A percentile compares a stretch with the other conserved stretches of the same genome.
Conservation (phyloP, 768 basidiomycete species). For the Saitozyma podzolica region DNA sequence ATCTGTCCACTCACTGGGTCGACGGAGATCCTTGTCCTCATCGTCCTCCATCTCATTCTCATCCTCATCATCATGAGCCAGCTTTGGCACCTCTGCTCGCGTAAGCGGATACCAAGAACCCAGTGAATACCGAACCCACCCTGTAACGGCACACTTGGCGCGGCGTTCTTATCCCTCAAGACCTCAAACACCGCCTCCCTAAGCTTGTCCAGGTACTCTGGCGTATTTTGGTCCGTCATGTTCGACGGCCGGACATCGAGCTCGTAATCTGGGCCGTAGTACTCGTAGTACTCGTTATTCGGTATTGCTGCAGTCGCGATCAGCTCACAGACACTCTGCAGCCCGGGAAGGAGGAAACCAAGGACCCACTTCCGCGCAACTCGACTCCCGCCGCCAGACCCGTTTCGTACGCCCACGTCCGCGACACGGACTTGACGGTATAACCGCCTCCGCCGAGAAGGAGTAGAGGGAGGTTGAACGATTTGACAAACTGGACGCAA, state of each 20-base stretch:
- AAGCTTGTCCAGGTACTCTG: conserved; percentile 88
- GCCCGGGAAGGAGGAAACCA: not conserved
- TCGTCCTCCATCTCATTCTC: conserved; percentile 77
- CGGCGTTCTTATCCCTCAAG: conserved; percentile 76
- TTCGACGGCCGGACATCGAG: conserved; percentile 93
- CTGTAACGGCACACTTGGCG: conserved; percentile 89
- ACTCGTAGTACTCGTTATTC: conserved; percentile 98
- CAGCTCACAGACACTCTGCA: not conserved
- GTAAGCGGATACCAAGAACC: not conserved
- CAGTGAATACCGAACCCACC: conserved; percentile 56
- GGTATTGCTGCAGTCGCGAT: conserved; percentile 70
- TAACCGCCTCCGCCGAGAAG: conserved; percentile 96
- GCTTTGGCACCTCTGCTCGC: conserved; percentile 70
- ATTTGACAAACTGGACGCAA: conserved; percentile 95
- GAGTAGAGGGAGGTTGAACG: conserved; percentile 89
- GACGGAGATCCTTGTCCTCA: conserved; percentile 71
- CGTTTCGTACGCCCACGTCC: conserved; percentile 97
- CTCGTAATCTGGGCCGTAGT: conserved; percentile 96
- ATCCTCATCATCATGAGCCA: conserved; percentile 76
- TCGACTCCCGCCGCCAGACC: conserved; percentile 97
- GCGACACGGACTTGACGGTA: conserved; percentile 95
- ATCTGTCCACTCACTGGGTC: conserved; percentile 58
- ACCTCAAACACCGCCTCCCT: conserved; percentile 90
- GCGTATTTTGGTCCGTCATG: conserved; percentile 90
- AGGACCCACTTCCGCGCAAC: conserved; percentile 68